Conservation (phyloP, 495 filamentous ascomycete species). For the Pyrenopolyporus hunteri region DNA sequence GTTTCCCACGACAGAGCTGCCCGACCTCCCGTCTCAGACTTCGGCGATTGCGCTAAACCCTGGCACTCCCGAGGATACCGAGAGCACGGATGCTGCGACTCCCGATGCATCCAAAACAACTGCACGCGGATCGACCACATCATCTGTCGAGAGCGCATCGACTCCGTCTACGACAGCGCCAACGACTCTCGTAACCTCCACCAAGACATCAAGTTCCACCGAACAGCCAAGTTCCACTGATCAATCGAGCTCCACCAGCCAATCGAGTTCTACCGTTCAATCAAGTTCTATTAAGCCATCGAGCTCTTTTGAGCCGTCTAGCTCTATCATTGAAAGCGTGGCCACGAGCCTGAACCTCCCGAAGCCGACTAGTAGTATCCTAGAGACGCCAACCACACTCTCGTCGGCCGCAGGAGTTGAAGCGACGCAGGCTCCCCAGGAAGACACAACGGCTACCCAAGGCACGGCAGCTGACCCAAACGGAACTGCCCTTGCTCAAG, state of each 20-base stretch:
- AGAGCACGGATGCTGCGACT: slow-evolving; percentile 7
- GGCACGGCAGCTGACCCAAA: slow-evolving; percentile 14
- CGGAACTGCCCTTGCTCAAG: slow-evolving; percentile 26
- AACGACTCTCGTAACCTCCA: slow-evolving; percentile 38
- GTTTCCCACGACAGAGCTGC: slow-evolving; percentile 17
- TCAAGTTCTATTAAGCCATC: no score
- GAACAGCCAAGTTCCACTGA: no score
- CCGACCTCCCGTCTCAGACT: slow-evolving; percentile 21
- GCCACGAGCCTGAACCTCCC: slow-evolving; percentile 36
- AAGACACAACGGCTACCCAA: slow-evolving; percentile 6
- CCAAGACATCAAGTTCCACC: not conserved
- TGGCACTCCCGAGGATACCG: slow-evolving; percentile 4
- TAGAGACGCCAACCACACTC: slow-evolving; percentile 6
- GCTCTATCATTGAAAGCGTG: slow-evolving; percentile 30
- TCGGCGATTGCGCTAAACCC: slow-evolving; percentile 29
- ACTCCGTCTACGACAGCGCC: slow-evolving; percentile 13
- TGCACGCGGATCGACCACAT: slow-evolving; percentile 17
- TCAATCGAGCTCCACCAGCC: not conserved
- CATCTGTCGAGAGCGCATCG: slow-evolving; percentile 5
- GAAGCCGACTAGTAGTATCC: no score
- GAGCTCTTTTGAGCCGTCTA: slow-evolving; percentile 8
- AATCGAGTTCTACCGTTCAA: slow-evolving; percentile 30
- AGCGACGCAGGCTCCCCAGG: slow-evolving; percentile 14
- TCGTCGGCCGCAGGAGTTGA: slow-evolving; percentile 6
- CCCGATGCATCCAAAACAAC: slow-evolving; percentile 15